Evolutionary conservation across 1,139 yeast genomes (phyloP).

Genomic region (Starmera stellimalicola): DNA sequence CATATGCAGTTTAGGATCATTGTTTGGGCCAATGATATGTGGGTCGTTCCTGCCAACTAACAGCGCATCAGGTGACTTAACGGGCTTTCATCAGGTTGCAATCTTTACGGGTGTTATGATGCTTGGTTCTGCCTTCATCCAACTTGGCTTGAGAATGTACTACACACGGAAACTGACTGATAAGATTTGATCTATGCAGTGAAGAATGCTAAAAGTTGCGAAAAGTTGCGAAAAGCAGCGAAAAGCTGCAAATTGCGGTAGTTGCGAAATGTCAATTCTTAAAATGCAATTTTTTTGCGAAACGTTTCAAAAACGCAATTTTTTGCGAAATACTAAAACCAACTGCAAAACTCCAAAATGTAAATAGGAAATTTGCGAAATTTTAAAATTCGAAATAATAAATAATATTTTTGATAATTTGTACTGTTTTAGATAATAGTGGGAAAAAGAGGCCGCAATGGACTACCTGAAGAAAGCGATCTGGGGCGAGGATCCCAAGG

Average conservation of each 20-base stretch:
- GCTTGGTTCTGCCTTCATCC: not conserved
- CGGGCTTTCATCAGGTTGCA: constrained; percentile 3
- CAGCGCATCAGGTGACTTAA: not conserved
- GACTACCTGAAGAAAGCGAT: constrained; percentile 72
- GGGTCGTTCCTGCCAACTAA: constrained; percentile 21
- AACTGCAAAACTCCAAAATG: too few relatives aligned
- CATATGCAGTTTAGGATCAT: constrained; percentile 19
- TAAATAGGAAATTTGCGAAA: too few relatives aligned
- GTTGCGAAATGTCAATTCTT: too few relatives aligned
- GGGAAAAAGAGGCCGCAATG: constrained; percentile 28
- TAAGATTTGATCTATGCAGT: not conserved
- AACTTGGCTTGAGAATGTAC: not conserved
- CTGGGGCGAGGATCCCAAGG: constrained; percentile 95
- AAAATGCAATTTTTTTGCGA: not conserved
- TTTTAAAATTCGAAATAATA: too few relatives aligned
- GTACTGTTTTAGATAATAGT: too few relatives aligned
- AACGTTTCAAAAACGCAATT: not conserved
- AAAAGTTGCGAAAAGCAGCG: too few relatives aligned
- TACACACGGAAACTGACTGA: not conserved
- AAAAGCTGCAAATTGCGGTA: not conserved
- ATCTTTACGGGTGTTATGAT: constrained; percentile 4
- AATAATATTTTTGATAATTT: too few relatives aligned
- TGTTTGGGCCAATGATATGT: constrained; percentile 23
- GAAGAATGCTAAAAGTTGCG: too few relatives aligned
- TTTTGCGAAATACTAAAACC: not conserved